These are phyloP conservation scores for Terana coerulea DNA, from an alignment of 768 basidiomycete genomes.

Conservation along the genomic window DNA sequence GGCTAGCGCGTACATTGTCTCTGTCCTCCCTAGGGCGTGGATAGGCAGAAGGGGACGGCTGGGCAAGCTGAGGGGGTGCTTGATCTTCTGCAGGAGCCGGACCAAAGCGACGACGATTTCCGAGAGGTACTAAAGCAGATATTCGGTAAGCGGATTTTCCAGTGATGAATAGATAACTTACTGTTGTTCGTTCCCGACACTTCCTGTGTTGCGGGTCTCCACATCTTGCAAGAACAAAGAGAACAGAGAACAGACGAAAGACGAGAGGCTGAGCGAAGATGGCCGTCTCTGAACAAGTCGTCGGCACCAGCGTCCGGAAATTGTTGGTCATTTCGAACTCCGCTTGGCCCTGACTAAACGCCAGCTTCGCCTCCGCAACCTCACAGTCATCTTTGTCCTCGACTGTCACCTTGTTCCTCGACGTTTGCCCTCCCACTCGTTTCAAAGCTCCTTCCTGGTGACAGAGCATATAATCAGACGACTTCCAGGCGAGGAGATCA, in stretches of 20 bases:
- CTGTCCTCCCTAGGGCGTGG: constrained; percentile 58
- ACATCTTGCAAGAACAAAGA: constrained; percentile 54
- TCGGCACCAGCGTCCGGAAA: constrained; percentile 9
- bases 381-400: not conserved
- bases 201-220: constrained; percentile 85
- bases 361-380: not conserved
- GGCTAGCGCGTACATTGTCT: constrained; percentile 53
- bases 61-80: constrained; percentile 80
- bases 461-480: not conserved
- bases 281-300: constrained; percentile 16
- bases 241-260: constrained; percentile 16
- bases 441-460: not conserved
- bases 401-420: not conserved
- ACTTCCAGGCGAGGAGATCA: not conserved
- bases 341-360: constrained; percentile 19
- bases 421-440: not conserved
- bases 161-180: constrained; percentile 32
- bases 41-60: constrained; percentile 84
- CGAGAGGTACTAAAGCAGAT: constrained; percentile 59
- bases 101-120: constrained; percentile 87
- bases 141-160: constrained; percentile 9
- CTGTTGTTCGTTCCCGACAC: constrained; percentile 94
- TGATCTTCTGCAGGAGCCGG: constrained; percentile 80
- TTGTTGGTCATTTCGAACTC: constrained; percentile 12
- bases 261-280: constrained; percentile 13